Base-by-base conservation (phyloP, 1,139 yeast species). In the Protomyces inundatus region DNA sequence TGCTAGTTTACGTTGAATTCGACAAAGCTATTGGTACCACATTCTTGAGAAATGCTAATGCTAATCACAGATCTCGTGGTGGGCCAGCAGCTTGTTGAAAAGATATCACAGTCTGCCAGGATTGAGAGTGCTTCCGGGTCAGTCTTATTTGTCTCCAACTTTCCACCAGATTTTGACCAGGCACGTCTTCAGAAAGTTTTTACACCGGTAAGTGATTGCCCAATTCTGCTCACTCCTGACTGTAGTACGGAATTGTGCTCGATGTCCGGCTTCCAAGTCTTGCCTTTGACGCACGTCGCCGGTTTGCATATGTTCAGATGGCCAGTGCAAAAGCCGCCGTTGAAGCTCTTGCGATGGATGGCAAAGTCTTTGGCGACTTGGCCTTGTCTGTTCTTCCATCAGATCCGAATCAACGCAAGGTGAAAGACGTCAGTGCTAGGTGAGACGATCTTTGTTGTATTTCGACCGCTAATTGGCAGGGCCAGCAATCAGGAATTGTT, bases 221-320 rank as follows among this genome's bases (percentile, higher is more conserved):
- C 23, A 12, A 40, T 32, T 12, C 3, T 51, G 75, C 74, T 0
- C 74, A 79, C 7, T 54, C 36, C 39, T 4, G 39, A 12, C 23
- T 5, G 16, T 16, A 73, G 3, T 73, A 72, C 59, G 89, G 89
- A 0, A 72, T 74, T 0, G 73, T 85, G 0, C 69, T 84, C 5
- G 82, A 84, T 64, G 76, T 86, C 0, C 76, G 97, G 61, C 78
- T 88, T 53, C 97, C 97, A 0, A 82, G 87, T 0, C 81, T 86
- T 67, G 80, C 80, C 51, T 79, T 77, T 57, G 81, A 84, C 68
- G 74, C 82, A 3, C 80, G 80, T 30, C 79, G 96, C 65, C 74
- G 96, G 45, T 90, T 90, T 71, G 88, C 95, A 67, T 90, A 89
- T 70, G 79, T 88, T 12, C 96, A 89, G 70, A 76, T 68, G 69